These are phyloP conservation scores for Albatrellus ellisii DNA, from an alignment of 768 basidiomycete species.

Conservation along the genomic window DNA sequence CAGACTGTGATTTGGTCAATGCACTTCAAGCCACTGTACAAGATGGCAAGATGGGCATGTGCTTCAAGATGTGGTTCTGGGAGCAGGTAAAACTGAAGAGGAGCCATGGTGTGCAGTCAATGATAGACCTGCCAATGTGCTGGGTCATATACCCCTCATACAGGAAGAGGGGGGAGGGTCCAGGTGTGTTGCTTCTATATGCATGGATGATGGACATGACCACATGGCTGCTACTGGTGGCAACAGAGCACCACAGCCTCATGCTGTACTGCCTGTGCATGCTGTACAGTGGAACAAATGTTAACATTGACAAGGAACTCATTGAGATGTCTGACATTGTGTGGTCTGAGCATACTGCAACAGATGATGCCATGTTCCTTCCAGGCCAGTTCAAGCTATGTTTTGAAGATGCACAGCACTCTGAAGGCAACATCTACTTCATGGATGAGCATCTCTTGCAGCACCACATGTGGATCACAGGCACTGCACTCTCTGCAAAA, in stretches of 20 bases:
- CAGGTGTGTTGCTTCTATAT: slow-evolving; percentile 17
- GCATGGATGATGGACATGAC: slow-evolving; percentile 18
- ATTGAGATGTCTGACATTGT: slow-evolving; percentile 12
- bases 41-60: slow-evolving; percentile 12
- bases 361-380: slow-evolving; percentile 19
- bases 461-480: slow-evolving; percentile 19
- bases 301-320: background rate
- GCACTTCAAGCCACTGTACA: slow-evolving; percentile 16
- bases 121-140: slow-evolving; percentile 11
- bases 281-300: slow-evolving; percentile 14
- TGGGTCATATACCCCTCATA: slow-evolving; percentile 13
- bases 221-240: slow-evolving; percentile 13
- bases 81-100: slow-evolving; percentile 5
- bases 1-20: slow-evolving; percentile 16
- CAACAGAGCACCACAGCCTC: slow-evolving; percentile 9
- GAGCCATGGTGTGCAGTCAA: slow-evolving; percentile 9
- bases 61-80: slow-evolving; percentile 12
- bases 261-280: slow-evolving; percentile 14
- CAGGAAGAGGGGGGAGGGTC: slow-evolving; percentile 11
- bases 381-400: slow-evolving; percentile 16
- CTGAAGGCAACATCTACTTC: slow-evolving; percentile 16
- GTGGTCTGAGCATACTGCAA: slow-evolving; percentile 16
- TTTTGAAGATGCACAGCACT: slow-evolving; percentile 13
- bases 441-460: slow-evolving; percentile 17
- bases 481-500: slow-evolving; percentile 7